A percentile compares a stretch with the other conserved stretches of the same genome.
phyloP scores from a whole-genome alignment of 192 early-diverging fungal species.

The Coemansia sp. region DNA sequence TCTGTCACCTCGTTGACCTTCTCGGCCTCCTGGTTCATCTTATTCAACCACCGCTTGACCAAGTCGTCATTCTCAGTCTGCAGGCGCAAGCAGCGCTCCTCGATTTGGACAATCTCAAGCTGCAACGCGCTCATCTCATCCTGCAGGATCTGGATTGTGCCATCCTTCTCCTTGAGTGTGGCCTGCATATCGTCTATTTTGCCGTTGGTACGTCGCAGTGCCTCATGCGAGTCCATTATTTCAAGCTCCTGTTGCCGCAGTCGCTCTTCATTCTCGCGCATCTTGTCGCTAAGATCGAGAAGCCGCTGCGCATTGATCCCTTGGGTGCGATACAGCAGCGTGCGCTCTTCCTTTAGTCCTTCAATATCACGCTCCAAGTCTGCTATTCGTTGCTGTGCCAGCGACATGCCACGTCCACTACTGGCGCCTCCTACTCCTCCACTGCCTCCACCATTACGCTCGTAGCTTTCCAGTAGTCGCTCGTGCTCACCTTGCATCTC shows the following conservation, averaged over 20 bases:
- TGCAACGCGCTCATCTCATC: conserved; percentile 90
- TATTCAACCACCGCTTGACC: conserved; percentile 88
- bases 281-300: conserved; percentile 78
- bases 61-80: conserved; percentile 84
- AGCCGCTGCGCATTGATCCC: conserved; percentile 89
- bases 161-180: conserved; percentile 81
- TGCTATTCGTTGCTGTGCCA: conserved; percentile 62
- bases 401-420: conserved; percentile 27
- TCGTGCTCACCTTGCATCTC: conserved; percentile 52
- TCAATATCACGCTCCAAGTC: conserved; percentile 75
- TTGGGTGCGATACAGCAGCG: conserved; percentile 86
- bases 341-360: conserved; percentile 81
- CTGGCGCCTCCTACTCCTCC: conserved; percentile 9
- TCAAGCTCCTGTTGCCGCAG: conserved; percentile 64
- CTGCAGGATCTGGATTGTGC: conserved; percentile 89
- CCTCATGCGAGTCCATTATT: conserved; percentile 39
- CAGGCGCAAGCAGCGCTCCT: conserved; percentile 65
- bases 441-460: conserved; percentile 16
- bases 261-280: conserved; percentile 58
- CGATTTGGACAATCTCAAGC: conserved; percentile 80
- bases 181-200: conserved; percentile 39
- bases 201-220: conserved; percentile 27
- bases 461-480: conserved; percentile 39
- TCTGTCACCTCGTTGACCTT: conserved; percentile 92
- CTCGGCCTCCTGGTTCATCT: conserved; percentile 84